Conservation (phyloP, 208 protist species). For the Acanthamoeba royreba region DNA sequence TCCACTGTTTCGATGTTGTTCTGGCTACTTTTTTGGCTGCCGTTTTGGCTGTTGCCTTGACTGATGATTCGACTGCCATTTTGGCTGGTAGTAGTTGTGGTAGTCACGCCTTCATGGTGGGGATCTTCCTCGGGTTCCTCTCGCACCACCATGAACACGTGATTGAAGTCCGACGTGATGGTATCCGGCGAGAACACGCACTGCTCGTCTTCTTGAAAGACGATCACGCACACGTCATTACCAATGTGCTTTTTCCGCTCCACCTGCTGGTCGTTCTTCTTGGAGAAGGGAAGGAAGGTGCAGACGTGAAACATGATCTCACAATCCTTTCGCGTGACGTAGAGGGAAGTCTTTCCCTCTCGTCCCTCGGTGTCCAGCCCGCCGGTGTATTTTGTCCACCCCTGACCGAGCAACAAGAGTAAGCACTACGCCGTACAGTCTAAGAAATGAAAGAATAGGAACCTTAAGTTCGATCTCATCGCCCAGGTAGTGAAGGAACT, state of each 20-base stretch:
- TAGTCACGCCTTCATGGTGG: neutral
- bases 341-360: neutral
- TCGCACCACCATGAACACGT: neutral
- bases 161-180: conserved; percentile 33
- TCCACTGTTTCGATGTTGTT: neutral
- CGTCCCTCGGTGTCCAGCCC: neutral
- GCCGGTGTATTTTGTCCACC: neutral
- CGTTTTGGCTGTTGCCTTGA: neutral
- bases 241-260: conserved; percentile 42
- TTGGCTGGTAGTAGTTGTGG: neutral
- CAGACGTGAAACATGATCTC: conserved; percentile 42
- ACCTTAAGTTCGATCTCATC: neutral
- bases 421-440: neutral
- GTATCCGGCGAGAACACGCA: neutral
- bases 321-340: neutral
- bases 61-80: neutral
- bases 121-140: neutral
- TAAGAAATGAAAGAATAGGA: neutral
- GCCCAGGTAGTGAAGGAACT: neutral
- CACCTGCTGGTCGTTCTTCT: conserved; percentile 28
- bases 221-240: conserved; percentile 39
- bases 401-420: neutral
- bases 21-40: neutral
- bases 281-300: conserved; percentile 10
- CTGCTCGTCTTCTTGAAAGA: conserved; percentile 10